Evolutionary conservation across 805 yeast species (phyloP).

Genomic region (Tetrapisispora pingtungensis): DNA sequence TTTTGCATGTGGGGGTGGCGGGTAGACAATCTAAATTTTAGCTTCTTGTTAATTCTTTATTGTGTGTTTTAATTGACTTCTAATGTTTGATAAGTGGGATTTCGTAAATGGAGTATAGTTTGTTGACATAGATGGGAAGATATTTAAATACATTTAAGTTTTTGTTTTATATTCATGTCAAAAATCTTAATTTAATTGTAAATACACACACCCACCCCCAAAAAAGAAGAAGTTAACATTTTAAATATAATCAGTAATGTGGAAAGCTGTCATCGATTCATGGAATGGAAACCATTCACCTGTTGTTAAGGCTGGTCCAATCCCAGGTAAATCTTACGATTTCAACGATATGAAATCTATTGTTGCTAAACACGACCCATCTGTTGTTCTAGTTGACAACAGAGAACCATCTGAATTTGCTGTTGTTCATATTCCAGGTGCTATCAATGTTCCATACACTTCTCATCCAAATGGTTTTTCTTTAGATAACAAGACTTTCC

Average conservation of each 20-base stretch:
- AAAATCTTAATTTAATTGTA: no score
- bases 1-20: no score
- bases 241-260: constrained; percentile 8
- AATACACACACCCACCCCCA: no score
- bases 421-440: constrained; percentile 69
- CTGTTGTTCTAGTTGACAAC: constrained; percentile 60
- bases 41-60: no score
- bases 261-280: constrained; percentile 19
- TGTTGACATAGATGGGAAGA: no score
- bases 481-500: constrained; percentile 57
- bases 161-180: no score
- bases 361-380: constrained; percentile 32
- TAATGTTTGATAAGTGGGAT: no score
- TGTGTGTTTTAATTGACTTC: no score
- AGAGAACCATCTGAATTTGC: constrained; percentile 72
- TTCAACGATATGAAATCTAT: constrained; percentile 45
- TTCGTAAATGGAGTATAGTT: no score
- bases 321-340: constrained; percentile 27
- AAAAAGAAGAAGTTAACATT: not conserved
- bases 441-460: constrained; percentile 74
- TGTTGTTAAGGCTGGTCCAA: not conserved
- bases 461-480: constrained; percentile 80
- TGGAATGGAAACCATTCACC: constrained; percentile 19
- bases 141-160: no score
- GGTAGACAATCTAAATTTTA: no score